Evolutionary conservation across 2,329 filamentous ascomycete genomes (phyloP).

Genomic region (Magnaporthales sp.): DNA sequence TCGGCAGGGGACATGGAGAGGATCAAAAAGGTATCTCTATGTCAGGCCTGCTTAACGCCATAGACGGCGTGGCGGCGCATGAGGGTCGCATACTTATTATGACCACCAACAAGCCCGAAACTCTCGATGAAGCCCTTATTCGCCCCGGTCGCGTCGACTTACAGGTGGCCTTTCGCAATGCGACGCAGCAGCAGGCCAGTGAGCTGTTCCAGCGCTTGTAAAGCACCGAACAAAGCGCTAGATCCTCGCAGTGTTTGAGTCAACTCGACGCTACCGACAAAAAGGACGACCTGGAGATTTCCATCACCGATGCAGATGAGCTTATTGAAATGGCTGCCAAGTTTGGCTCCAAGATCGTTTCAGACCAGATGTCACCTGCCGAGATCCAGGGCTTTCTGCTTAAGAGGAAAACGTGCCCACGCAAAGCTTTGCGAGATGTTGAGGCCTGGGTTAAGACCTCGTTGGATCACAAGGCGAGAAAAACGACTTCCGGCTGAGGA

Average conservation of each 20-base stretch:
- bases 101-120: conserved; percentile 71
- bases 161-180: conserved; percentile 34
- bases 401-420: conserved; percentile 51
- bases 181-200: conserved; percentile 41
- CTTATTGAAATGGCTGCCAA: conserved; percentile 32
- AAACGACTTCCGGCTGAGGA: too few species aligned
- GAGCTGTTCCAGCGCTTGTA: conserved; percentile 57
- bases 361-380: conserved; percentile 45
- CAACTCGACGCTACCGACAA: too few species aligned
- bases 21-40: conserved; percentile 55
- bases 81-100: conserved; percentile 75
- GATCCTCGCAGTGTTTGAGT: not conserved
- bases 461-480: conserved; percentile 38
- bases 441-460: conserved; percentile 43
- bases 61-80: conserved; percentile 72
- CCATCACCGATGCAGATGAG: conserved; percentile 25
- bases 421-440: conserved; percentile 43
- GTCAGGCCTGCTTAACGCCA: conserved; percentile 72
- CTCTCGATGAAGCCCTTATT: conserved; percentile 65
- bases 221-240: conserved; percentile 27
- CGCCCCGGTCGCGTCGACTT: conserved; percentile 69
- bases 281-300: conserved; percentile 15
- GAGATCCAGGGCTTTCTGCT: conserved; percentile 58
- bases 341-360: conserved; percentile 46
- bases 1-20: conserved; percentile 20